Percentiles rank a stretch among this genome's conserved stretches.
These are phyloP conservation scores for Leptographium wingfieldii DNA, from an alignment of 2,329 filamentous ascomycete genomes.

Conservation along the genomic window DNA sequence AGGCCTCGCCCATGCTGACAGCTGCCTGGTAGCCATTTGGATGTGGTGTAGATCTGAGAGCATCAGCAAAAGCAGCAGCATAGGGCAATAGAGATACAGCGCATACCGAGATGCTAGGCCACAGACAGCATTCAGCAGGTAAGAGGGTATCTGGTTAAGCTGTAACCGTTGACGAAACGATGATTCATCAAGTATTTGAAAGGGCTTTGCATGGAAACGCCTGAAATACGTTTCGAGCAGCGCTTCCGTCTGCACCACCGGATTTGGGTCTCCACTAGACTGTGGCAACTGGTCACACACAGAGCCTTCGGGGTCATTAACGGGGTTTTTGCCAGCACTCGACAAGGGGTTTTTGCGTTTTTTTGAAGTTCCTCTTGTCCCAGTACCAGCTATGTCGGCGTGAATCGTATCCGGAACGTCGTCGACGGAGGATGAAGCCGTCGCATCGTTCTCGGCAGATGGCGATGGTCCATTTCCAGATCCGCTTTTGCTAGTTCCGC, in stretches of 20 bases:
- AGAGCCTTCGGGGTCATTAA: background rate
- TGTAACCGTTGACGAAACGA: conserved; percentile 60
- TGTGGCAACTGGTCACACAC: background rate
- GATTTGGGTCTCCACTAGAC: conserved; percentile 25
- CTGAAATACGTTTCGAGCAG: conserved; percentile 70
- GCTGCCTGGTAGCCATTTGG: conserved; percentile 55
- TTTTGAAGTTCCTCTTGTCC: background rate
- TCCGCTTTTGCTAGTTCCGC: conserved; percentile 3
- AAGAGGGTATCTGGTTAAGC: conserved; percentile 48
- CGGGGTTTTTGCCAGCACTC: background rate
- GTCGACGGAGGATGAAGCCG: conserved; percentile 4
- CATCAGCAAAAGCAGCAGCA: background rate
- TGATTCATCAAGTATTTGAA: conserved; percentile 67
- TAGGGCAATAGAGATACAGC: no score
- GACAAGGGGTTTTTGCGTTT: background rate
- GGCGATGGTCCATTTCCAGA: background rate
- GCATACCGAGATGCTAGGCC: conserved; percentile 48
- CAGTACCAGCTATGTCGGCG: background rate
- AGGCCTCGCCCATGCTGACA: conserved; percentile 57
- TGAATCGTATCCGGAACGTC: background rate
- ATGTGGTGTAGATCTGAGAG: conserved; percentile 56
- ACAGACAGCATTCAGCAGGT: conserved; percentile 43
- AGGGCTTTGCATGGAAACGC: conserved; percentile 70
- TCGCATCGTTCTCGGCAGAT: conserved; percentile 8
- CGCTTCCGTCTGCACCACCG: conserved; percentile 40